Base-by-base conservation (phyloP, 768 basidiomycete species). In the Agaricus subrufescens region DNA sequence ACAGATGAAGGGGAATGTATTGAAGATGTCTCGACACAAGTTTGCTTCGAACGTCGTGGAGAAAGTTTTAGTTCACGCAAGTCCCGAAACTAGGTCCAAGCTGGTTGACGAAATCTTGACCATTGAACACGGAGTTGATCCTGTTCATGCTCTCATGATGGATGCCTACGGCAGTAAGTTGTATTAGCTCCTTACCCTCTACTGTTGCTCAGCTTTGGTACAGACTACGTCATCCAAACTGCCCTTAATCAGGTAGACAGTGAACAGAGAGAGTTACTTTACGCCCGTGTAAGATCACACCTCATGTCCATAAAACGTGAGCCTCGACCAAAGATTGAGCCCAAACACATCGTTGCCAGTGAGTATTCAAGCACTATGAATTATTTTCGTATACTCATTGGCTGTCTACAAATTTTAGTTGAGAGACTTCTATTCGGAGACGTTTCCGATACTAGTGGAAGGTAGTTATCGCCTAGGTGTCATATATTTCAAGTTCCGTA, bases 1-100 rank as follows among this genome's bases (percentile, higher is more conserved):
- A 12, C 82, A 84, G 61, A 77, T 98, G 50, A 82, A 78, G 8
- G 91, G 91, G 3, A 86, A 91, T 63, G 80, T 98, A 68, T 68
- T 94, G 43, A 75, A 77, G 58, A 84, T 95, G 79, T 82, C 92
- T 1, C 82, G 85, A 51, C 92, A 93, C 68, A 96, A 96, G 67
- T 96, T 91, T 65, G 94, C 93, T 4, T 97, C 94, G 4, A 98
- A 99, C 65, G 96, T 98, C 19, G 90, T 89, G 68, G 95, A 96
- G 72, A 94, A 93, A 70, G 93, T 92, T 4, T 78, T 96, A 37
- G 68, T 85, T 29, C 83, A 78, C 34, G 83, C 89, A 0, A 80
- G 83, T 52, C 34, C 76, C 0, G 85, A 86, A 9, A 85, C 79
- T 58, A 86, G 92, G 45, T 80, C 79, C 8, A 67, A 70, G 37